These are phyloP conservation scores for Nakaseomyces bracarensis DNA, from an alignment of 1,139 yeast genomes.

Conservation along the genomic window DNA sequence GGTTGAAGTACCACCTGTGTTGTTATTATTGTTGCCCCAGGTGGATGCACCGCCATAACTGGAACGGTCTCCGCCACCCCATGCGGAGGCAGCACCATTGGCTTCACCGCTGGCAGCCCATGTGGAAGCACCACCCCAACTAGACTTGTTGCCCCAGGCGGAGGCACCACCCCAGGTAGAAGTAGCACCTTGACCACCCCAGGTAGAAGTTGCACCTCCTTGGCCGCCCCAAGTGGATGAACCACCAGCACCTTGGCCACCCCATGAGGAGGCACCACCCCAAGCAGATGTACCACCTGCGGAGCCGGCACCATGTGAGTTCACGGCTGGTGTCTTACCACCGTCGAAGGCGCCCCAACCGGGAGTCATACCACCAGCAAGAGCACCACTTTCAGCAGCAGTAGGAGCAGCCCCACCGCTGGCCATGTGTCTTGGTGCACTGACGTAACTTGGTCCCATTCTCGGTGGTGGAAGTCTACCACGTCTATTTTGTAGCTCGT, in stretches of 20 bases:
- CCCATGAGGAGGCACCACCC: conserved; percentile 43
- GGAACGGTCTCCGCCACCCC: conserved; percentile 31
- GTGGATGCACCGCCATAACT: conserved; percentile 31
- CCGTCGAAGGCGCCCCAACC: conserved; percentile 41
- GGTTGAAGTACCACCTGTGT: conserved; percentile 25
- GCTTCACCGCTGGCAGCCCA: conserved; percentile 31
- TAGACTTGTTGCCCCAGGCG: conserved; percentile 37
- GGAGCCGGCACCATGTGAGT: conserved; percentile 36
- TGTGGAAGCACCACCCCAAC: conserved; percentile 32
- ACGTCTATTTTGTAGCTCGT: conserved; percentile 49
- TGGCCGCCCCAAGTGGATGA: conserved; percentile 47
- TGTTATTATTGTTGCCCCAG: conserved; percentile 21
- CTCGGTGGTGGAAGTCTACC: conserved; percentile 31
- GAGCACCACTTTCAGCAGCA: conserved; percentile 22
- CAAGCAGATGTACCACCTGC: conserved; percentile 24
- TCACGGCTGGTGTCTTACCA: conserved; percentile 44
- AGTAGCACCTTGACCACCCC: conserved; percentile 34
- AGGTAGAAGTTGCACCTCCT: conserved; percentile 27
- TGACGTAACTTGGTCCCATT: conserved; percentile 32
- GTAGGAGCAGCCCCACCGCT: conserved; percentile 19
- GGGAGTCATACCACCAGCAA: conserved; percentile 47
- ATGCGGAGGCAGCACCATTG: conserved; percentile 30
- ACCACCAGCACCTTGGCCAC: conserved; percentile 37
- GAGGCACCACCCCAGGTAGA: conserved; percentile 38
- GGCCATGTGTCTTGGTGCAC: conserved; percentile 32